phyloP scores from a whole-genome alignment of 2,329 filamentous ascomycete genomes.

The Byssoonygena ceratinophila region DNA sequence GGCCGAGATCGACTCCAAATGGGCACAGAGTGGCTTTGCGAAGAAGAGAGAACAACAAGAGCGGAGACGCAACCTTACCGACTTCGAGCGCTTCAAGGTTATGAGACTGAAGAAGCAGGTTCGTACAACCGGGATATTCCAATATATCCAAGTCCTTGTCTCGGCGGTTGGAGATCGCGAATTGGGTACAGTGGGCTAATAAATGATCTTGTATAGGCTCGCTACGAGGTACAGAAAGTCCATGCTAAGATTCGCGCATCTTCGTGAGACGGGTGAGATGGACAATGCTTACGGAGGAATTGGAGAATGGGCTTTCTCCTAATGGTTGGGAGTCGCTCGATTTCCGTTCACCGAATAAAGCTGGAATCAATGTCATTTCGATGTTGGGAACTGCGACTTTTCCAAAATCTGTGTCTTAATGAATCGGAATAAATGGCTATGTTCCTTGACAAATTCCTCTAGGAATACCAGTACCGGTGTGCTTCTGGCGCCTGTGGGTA shows the following conservation, averaged over 20 bases:
- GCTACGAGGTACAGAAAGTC: slow-evolving; percentile 95
- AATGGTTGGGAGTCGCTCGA: slow-evolving; percentile 9
- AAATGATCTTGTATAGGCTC: slow-evolving; percentile 42
- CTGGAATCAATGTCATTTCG: slow-evolving; percentile 18
- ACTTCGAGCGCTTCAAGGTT: slow-evolving; percentile 99
- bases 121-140: slow-evolving; percentile 27
- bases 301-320: slow-evolving; percentile 13
- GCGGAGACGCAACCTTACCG: slow-evolving; percentile 81
- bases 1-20: slow-evolving; percentile 84
- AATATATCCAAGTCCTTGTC: neutral
- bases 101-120: slow-evolving; percentile 99
- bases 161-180: neutral
- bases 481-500: slow-evolving; percentile 12
- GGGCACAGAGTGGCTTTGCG: slow-evolving; percentile 81
- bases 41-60: slow-evolving; percentile 81
- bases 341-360: slow-evolving; percentile 14
- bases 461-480: slow-evolving; percentile 11
- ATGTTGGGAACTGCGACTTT: slow-evolving; percentile 16
- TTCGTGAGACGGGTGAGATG: slow-evolving; percentile 37
- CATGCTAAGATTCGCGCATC: slow-evolving; percentile 83
- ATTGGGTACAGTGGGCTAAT: slow-evolving; percentile 5
- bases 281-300: slow-evolving; percentile 30
- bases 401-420: slow-evolving; percentile 11
- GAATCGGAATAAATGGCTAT: slow-evolving; percentile 12
- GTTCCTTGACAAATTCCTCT: slow-evolving; percentile 12